Conservation (phyloP, 2,329 filamentous ascomycete genomes). For the Clathrospora elynae region DNA sequence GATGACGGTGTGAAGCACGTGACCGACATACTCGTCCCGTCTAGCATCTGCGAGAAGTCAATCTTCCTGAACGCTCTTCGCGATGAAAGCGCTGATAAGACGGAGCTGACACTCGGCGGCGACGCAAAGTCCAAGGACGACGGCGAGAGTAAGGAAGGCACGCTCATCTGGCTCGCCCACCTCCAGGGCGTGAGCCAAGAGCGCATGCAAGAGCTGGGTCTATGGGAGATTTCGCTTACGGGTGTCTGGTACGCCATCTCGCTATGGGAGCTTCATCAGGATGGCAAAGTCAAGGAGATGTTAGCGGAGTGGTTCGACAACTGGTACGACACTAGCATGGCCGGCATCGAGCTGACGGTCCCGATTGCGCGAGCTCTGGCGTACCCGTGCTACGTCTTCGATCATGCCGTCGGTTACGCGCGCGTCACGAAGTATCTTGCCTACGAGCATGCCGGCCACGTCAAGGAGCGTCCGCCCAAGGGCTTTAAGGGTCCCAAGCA, state of each 20-base stretch:
- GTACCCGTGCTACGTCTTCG: constrained; percentile 38
- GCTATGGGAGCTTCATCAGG: constrained; percentile 10
- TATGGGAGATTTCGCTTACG: constrained; percentile 17
- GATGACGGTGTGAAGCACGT: constrained; percentile 15
- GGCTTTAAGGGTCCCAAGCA: constrained; percentile 21
- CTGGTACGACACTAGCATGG: constrained; percentile 15
- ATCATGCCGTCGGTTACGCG: constrained; percentile 35
- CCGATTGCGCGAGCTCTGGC: constrained; percentile 20
- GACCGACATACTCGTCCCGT: constrained; percentile 17
- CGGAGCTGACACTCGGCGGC: constrained; percentile 17
- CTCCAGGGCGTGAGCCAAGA: constrained; percentile 16
- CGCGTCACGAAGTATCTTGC: constrained; percentile 37
- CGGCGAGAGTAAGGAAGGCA: constrained; percentile 16
- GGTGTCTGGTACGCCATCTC: constrained; percentile 20
- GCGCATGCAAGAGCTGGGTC: constrained; percentile 14
- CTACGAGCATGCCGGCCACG: constrained; percentile 35
- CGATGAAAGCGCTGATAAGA: constrained; percentile 5
- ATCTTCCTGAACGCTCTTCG: constrained; percentile 12
- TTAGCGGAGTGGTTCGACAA: constrained; percentile 19
- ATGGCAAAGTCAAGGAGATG: constrained; percentile 5
- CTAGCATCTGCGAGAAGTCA: constrained; percentile 10
- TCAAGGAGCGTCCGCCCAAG: constrained; percentile 33
- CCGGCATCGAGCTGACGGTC: constrained; percentile 3
- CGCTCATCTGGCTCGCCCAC: constrained; percentile 17
- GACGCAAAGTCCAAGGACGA: constrained; percentile 11